Base-by-base conservation (phyloP, 176 grass and related monocot species). In the Carex pumila region DNA sequence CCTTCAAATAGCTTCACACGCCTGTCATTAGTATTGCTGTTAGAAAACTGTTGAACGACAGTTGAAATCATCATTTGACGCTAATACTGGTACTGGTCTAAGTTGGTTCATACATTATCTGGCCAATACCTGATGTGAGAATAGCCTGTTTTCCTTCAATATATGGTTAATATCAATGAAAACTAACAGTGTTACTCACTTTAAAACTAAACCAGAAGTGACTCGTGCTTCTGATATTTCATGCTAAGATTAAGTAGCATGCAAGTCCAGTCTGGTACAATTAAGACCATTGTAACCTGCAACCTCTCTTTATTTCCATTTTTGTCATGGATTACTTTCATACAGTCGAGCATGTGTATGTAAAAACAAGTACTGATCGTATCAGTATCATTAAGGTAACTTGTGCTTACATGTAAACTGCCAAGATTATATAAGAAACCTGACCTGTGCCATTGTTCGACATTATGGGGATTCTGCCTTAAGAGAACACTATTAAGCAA, bases 391-490 rank as follows among this genome's bases (percentile, higher is more conserved):
- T 77, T 31, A 13, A 29, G 25, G 50, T n/a, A 55, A 31, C 2
- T 31, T 31, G 21, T 14, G 3, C 32, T 32, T 55, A 18, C 52
- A 78, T 57, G 45, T 34, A 73, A 73, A 25, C n/a, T 52, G n/a
- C 7, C 3, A 29, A 52, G 43, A 73, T 45, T 14, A 4, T 3
- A 57, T 17, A 78, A 3, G 10, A 78, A 57, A 56, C 22, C 80
- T 70, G 12, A 83, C 77, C 81, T 89, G 60, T 95, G 93, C 89
- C 94, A 97, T 45, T 86, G 87, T 65, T 88, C 87, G 6, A 92
- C 87, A 53, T 92, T 92, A 81, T 91, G 89, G 81, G 89, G 90
- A 84, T 92, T 92, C 83, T 95, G 90, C 79, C 89, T 81, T 50
- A 95, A 79, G 34, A 88, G 87, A 22, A 89, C 93, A 14, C 79